Conservation (phyloP, 805 yeast genomes). For the Saturnispora silvae region DNA sequence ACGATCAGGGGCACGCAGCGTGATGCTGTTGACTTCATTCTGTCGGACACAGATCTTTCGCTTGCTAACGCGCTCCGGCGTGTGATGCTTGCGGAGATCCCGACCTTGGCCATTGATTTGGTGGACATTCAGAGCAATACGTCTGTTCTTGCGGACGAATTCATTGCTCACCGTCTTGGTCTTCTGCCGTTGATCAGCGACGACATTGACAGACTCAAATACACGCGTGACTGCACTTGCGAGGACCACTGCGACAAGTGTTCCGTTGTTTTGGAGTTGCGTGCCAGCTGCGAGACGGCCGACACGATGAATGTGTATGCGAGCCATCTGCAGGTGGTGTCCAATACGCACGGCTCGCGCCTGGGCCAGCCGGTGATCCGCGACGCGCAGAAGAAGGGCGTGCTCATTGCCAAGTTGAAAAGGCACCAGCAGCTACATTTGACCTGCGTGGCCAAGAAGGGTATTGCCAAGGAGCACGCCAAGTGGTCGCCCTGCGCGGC, state of each 20-base stretch:
- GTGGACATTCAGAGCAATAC: constrained; percentile 92
- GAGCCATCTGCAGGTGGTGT: constrained; percentile 47
- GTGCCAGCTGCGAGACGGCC: constrained; percentile 81
- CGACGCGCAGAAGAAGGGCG: constrained; percentile 71
- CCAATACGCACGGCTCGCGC: constrained; percentile 24
- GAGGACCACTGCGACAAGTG: constrained; percentile 96
- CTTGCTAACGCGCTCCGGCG: constrained; percentile 89
- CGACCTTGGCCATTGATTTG: constrained; percentile 90
- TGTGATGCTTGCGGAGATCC: constrained; percentile 90
- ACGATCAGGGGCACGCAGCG: constrained; percentile 78
- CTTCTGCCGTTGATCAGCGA: constrained; percentile 78
- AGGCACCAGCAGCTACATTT: constrained; percentile 85
- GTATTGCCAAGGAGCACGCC: constrained; percentile 95
- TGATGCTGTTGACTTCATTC: constrained; percentile 84
- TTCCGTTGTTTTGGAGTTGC: constrained; percentile 74
- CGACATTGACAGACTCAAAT: constrained; percentile 74
- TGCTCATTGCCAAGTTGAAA: constrained; percentile 82
- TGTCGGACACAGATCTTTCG: constrained; percentile 79
- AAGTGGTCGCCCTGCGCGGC: constrained; percentile 98
- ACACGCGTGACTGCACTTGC: constrained; percentile 94
- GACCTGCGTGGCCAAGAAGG: constrained; percentile 93
- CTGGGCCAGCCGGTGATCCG: constrained; percentile 82
- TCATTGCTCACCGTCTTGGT: constrained; percentile 89
- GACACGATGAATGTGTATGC: constrained; percentile 86
- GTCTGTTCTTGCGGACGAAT: constrained; percentile 93